Evolutionary conservation across 306 rosid species (phyloP).

Genomic region (Pyrus communis): DNA sequence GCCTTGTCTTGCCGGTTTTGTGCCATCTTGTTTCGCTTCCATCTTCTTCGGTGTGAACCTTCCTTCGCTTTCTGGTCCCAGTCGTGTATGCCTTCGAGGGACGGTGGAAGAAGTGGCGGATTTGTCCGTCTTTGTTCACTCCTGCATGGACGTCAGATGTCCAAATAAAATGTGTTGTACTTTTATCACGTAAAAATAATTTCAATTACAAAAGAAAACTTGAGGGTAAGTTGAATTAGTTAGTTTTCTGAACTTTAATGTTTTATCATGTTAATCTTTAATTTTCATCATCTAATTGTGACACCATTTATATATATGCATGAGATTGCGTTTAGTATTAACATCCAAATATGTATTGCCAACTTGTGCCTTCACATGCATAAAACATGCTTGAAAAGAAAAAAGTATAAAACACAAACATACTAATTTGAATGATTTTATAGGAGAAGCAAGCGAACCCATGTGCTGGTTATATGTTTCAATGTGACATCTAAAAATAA

Average conservation of each 20-base stretch:
- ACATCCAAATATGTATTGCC: not conserved
- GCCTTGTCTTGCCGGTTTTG: slow-evolving; percentile 90
- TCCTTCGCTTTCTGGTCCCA: slow-evolving; percentile 81
- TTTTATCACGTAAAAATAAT: not conserved
- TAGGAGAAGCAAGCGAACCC: slow-evolving; percentile 13
- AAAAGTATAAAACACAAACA: not conserved
- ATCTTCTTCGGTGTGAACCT: slow-evolving; percentile 71
- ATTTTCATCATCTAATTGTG: no score
- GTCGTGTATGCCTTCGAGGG: slow-evolving; percentile 96
- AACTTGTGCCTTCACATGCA: not conserved
- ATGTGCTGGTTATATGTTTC: slow-evolving; percentile 17
- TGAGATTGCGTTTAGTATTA: not conserved
- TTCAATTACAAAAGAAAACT: not conserved
- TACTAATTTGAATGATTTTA: not conserved
- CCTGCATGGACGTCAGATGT: slow-evolving; percentile 39
- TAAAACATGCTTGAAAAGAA: not conserved
- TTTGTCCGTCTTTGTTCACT: slow-evolving; percentile 74
- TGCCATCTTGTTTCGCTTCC: slow-evolving; percentile 96
- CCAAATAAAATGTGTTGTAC: not conserved
- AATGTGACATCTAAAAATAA: slow-evolving; percentile 12
- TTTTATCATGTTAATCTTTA: no score
- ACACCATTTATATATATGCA: not conserved
- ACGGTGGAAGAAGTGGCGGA: slow-evolving; percentile 84
- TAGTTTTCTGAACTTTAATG: no score
- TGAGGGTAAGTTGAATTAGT: not conserved